Base-by-base conservation (phyloP, 2,329 filamentous ascomycete genomes). In the Pseudogymnoascus destructans region DNA sequence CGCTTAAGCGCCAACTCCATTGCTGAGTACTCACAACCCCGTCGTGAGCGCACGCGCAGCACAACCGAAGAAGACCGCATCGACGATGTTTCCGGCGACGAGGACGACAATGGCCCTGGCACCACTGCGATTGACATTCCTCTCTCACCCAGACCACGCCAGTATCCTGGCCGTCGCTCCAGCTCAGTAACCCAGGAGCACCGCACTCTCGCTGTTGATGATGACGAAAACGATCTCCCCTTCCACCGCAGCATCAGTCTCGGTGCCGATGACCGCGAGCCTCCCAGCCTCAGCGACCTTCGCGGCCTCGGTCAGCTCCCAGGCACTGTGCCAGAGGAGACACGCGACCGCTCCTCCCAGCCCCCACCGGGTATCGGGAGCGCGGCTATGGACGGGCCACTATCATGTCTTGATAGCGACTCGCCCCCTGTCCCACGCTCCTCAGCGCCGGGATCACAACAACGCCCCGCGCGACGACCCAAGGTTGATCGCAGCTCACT, bases 1-100 rank as follows among this genome's bases (percentile, higher is more conserved):
- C 81, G 93, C n/a, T 75, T 98, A 19, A 95, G 89, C 67, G 89
- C 93, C 62, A 91, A 95, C 67, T 93, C 88, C 57, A 89, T 93
- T 61, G 83, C 84, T 42, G 86, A 89, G 63, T 86, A 89, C 66
- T 64, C 69, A 30, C 69, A 70, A 55, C 67, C 66, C 57, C 64
- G 63, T 13, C 60, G 63, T 59, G 59, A 59, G 7, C 63, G 61
- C 58, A 59, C 61, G 33, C 63, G 62, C 11, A 65, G 58, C 55
- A 58, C 64, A 9, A 56, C 62, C 10, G 57, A 60, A 9, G 64
- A 68, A 25, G 57, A 62, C 9, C 60, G 59, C 42, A 30, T 63
- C 3, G 65, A 68, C 49, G 65, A 66, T 61, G 62, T 61, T 42
- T 58, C 61, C 3, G 65, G 65, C 46, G 66, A 65, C 55, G 63